These are phyloP conservation scores for Selaginella tamariscina DNA, from an alignment of 75 land plant genomes.

Conservation along the genomic window DNA sequence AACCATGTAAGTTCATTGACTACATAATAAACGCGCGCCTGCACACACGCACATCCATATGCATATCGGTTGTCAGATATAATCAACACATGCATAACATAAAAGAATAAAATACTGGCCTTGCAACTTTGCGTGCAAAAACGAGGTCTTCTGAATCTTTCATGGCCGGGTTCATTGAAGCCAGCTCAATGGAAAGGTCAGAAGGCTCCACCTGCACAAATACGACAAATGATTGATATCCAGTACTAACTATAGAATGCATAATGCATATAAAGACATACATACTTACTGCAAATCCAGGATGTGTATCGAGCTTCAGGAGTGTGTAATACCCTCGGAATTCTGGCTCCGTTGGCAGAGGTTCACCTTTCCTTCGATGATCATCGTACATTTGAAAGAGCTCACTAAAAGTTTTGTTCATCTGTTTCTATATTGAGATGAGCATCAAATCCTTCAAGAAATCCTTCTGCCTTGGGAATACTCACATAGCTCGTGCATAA, in stretches of 20 bases:
- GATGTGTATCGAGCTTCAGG: conserved; percentile 91
- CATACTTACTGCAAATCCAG: conserved; percentile 74
- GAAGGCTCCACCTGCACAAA: conserved; percentile 78
- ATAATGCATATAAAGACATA: background rate
- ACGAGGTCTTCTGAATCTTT: conserved; percentile 56
- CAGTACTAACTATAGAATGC: no score
- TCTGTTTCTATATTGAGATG: conserved; percentile 97
- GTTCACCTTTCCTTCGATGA: conserved; percentile 61
- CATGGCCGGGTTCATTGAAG: conserved; percentile 86
- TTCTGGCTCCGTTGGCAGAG: conserved; percentile 64
- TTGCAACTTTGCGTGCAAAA: conserved; percentile 92
- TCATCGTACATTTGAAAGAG: conserved; percentile 97
- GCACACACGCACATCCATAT: no score
- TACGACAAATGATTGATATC: conserved; percentile 1
- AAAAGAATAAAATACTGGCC: conserved; percentile 24
- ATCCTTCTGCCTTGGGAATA: conserved; percentile 86
- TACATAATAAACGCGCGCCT: no score
- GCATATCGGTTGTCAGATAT: no score
- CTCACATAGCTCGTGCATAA: conserved; percentile 98
- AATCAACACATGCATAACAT: no score
- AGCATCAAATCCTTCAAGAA: conserved; percentile 97
- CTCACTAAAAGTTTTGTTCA: conserved; percentile 96
- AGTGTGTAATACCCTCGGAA: conserved; percentile 97
- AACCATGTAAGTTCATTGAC: background rate
- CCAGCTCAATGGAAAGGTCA: conserved; percentile 96